Base-by-base conservation (phyloP, 2,329 filamentous ascomycete genomes). In the Fusarium secorum region DNA sequence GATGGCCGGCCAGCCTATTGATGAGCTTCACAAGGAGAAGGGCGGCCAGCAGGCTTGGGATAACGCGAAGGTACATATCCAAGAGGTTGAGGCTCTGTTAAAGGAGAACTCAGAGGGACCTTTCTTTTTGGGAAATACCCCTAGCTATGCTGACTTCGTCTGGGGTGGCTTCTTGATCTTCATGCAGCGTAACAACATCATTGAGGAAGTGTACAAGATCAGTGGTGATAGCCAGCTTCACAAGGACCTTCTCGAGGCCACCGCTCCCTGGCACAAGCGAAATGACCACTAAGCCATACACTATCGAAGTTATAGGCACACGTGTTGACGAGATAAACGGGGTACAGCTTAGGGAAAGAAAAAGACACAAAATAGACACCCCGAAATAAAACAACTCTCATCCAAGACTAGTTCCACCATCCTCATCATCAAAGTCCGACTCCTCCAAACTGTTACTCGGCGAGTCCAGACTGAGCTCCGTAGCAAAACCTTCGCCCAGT, bases 81-180 rank as follows among this genome's bases (percentile, higher is more conserved):
- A 72, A 11, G 76, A 81, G 48, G 72, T 82, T 3, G 82, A 84
- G 51, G 81, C 76, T 4, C 70, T 89, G 58, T 74, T 92, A 68
- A 85, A 85, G 71, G 86, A 89, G 78, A 86, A 86, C 39, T 75
- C 80, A 0, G 83, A 85, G 0, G 91, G 91, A 0, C 87, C 88
- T 0, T 93, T 88, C 75, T 88, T 93, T 59, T 52, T 87, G 66
- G 91, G 91, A 0, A 79, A 85, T 49, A 84, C 83, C 64, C 80
- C 84, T 7, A 83, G 83, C 39, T 91, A 87, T 76, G 85, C 85
- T 7, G 89, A 90, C 75, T 87, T 92, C 60, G 81, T 88, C 4
- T 85, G 89, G 74, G 84, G 84, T 1, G 82, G 82, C 2, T 80
- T 81, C 36, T 67, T 90, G 62, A 78, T 85, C 8, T 87, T 85